Base-by-base conservation (phyloP, 306 rosid genomes). In the Quercus gilva region DNA sequence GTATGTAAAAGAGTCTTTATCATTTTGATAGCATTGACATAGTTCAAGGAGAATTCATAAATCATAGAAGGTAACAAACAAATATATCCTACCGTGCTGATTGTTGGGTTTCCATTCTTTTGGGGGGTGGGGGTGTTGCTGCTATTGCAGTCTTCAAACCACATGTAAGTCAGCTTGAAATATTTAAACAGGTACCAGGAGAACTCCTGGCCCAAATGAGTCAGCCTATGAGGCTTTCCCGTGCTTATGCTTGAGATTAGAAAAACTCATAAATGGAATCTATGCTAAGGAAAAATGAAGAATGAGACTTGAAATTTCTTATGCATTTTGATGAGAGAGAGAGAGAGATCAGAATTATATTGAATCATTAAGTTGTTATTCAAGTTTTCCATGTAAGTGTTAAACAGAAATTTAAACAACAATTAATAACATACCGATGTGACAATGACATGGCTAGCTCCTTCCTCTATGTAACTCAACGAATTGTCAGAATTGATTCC, bases 361-460 rank as follows among this genome's bases (percentile, higher is more conserved):
- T 17, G 33, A 17, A 19, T 68, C 28, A 68, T 37, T 5, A 9
- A 68, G n/a, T 4, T 6, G 19, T 13, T 8, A 29, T 56, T 52
- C 74, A 33, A 68, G 13, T 76, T 37, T 76, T 76, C 43, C 56
- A 63, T 13, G 71, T 28, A 83, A 79, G 51, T 11, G 55, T 45
- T 21, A 60, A 64, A 18, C 21, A 31, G 35, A 53, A 86, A 29
- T 23, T 4, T 56, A 20, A 77, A 69, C 65, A 71, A 41, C 33
- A 69, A 33, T 59, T 65, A 11, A 19, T n/a, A 68, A 75, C 91
- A 83, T 86, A 95, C 97, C 20, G 98, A 95, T 74, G 98, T 95
- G 76, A 95, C 98, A 84, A 95, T 95, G 84, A 95, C 91, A 58
- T 95, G 98, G 90, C 94, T 91, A 79, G 99, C 99, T 83, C 98